These are phyloP conservation scores for Bremia lactucae DNA, from an alignment of 352 stramenopile species.

Conservation along the genomic window DNA sequence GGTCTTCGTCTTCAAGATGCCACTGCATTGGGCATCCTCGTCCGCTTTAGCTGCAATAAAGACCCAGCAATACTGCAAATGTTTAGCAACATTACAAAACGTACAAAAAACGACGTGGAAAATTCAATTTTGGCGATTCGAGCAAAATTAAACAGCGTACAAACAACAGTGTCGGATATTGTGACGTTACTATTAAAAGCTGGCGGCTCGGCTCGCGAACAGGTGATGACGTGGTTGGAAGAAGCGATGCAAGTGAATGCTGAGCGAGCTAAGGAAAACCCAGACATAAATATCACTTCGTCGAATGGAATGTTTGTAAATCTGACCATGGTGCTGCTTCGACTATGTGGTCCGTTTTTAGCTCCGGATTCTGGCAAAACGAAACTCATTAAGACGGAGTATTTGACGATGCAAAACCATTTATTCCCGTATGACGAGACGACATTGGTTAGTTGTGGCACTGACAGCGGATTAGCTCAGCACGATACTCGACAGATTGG, in stretches of 20 bases:
- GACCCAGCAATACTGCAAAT: constrained; percentile 70
- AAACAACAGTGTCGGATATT: constrained; percentile 48
- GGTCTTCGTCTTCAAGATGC: constrained; percentile 66
- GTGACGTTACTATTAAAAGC: constrained; percentile 62
- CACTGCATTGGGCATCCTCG: constrained; percentile 60
- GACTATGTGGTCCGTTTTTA: constrained; percentile 74
- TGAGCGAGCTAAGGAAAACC: constrained; percentile 72
- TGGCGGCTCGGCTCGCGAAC: constrained; percentile 38
- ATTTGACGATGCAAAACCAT: constrained; percentile 32
- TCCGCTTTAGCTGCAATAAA: constrained; percentile 63
- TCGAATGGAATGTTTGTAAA: constrained; percentile 76
- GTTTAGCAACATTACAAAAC: constrained; percentile 79
- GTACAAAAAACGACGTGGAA: constrained; percentile 69
- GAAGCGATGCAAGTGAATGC: constrained; percentile 63
- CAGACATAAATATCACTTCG: constrained; percentile 48
- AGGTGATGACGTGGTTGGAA: constrained; percentile 65
- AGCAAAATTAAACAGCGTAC: constrained; percentile 57
- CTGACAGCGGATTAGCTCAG: constrained; percentile 2
- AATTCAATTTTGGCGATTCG: constrained; percentile 55
- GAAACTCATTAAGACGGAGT: constrained; percentile 57
- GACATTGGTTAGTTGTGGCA: constrained; percentile 25
- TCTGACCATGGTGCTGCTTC: constrained; percentile 62
- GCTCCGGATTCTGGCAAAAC: constrained; percentile 65
- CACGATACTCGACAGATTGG: constrained; percentile 17
- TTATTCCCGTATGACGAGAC: constrained; percentile 65